Evolutionary conservation across 169 alveolate genomes (phyloP).

Genomic region (Plasmodium cynomolgi): DNA sequence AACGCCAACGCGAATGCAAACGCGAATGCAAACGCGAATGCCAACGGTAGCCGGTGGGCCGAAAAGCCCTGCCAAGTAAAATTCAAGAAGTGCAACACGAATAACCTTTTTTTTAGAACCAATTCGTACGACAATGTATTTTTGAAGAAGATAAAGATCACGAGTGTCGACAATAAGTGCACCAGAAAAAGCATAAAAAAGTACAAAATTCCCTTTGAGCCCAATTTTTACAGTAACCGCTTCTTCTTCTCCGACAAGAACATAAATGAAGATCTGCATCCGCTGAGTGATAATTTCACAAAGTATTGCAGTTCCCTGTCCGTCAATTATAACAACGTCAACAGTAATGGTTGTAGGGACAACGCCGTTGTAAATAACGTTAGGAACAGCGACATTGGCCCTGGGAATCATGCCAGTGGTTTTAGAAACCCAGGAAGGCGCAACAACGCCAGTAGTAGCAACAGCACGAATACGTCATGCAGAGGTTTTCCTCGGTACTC

Average conservation of each 20-base stretch:
- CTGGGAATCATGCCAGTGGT: not conserved
- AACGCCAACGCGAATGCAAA: no score
- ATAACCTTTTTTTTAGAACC: constrained; percentile 23
- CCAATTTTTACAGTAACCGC: constrained; percentile 57
- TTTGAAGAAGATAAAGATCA: constrained; percentile 44
- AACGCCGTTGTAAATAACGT: not conserved
- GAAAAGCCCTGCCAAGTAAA: constrained; percentile 5
- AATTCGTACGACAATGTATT: constrained; percentile 34
- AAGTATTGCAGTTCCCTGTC: constrained; percentile 19
- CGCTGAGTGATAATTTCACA: constrained; percentile 13
- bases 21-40: not conserved
- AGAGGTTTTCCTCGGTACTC: not conserved
- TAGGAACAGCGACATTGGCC: not conserved
- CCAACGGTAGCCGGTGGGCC: not conserved
- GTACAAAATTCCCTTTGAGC: constrained; percentile 68
- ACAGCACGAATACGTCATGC: not conserved
- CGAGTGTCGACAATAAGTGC: constrained; percentile 22
- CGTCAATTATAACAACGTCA: constrained; percentile 18
- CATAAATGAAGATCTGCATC: constrained; percentile 16
- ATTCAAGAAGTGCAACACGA: constrained; percentile 5
- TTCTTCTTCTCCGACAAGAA: constrained; percentile 60
- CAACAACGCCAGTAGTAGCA: not conserved
- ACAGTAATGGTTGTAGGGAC: not conserved
- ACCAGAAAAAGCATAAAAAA: constrained; percentile 24
- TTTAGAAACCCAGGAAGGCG: not conserved